Percentiles rank a stretch among this genome's conserved stretches.
Conservation (phyloP, 148 eudicot genomes). For the Tetragonia tetragonoides region DNA sequence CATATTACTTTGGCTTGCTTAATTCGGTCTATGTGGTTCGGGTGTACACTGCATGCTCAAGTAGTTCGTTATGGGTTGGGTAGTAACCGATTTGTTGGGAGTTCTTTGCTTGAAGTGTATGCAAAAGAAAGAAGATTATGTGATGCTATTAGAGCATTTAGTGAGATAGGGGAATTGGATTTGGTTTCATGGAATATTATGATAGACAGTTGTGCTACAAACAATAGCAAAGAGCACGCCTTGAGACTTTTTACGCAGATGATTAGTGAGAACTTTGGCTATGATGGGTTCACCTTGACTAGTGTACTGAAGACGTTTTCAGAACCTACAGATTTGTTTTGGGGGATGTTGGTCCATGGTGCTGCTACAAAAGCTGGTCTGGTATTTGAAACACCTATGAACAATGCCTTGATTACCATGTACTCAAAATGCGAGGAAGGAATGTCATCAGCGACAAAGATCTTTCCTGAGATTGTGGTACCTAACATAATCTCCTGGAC, state of each 20-base stretch:
- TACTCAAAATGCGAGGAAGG: constrained; percentile 37
- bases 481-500: constrained; percentile 48
- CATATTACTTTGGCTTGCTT: not conserved
- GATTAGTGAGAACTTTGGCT: constrained; percentile 22
- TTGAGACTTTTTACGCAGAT: constrained; percentile 26
- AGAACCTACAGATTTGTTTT: constrained; percentile 21
- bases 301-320: constrained; percentile 35
- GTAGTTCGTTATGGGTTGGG: not conserved
- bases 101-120: not conserved
- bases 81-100: not conserved
- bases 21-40: not conserved
- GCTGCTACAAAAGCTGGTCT: constrained; percentile 31
- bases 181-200: not conserved
- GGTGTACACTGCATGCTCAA: not conserved
- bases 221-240: constrained; percentile 24
- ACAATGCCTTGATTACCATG: constrained; percentile 45
- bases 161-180: not conserved
- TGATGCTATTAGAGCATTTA: not conserved
- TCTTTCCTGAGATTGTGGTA: constrained; percentile 14
- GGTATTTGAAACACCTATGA: constrained; percentile 28
- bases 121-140: not conserved
- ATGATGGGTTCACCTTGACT: constrained; percentile 43
- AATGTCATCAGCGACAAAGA: constrained; percentile 10
- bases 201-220: not conserved
- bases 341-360: constrained; percentile 40